These are phyloP conservation scores for Beverwykella pulmonaria DNA, from an alignment of 495 filamentous ascomycete species.

Conservation along the genomic window DNA sequence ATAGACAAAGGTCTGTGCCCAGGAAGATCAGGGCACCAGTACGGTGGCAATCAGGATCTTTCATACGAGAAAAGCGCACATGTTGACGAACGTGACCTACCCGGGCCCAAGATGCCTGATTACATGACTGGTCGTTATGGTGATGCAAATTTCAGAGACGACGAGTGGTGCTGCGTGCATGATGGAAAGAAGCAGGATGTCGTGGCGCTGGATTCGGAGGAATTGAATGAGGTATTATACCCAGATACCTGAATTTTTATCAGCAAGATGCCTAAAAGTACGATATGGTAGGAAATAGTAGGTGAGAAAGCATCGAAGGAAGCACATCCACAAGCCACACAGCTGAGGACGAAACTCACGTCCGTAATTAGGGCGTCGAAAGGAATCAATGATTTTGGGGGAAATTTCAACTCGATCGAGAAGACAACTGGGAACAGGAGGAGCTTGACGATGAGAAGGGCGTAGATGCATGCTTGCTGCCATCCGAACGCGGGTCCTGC, in stretches of 20 bases:
- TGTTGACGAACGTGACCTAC: constrained; percentile 57
- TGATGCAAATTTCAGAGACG: constrained; percentile 48
- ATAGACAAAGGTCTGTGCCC: constrained; percentile 62
- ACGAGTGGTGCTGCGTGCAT: constrained; percentile 49
- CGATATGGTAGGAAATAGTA: neutral
- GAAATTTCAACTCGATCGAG: constrained; percentile 47
- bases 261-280: constrained; percentile 29
- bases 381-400: constrained; percentile 52
- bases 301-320: constrained; percentile 20
- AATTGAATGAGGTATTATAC: constrained; percentile 54
- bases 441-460: constrained; percentile 52
- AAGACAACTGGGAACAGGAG: constrained; percentile 50
- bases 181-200: constrained; percentile 46
- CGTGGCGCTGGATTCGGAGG: constrained; percentile 43
- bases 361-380: constrained; percentile 47
- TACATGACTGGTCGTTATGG: constrained; percentile 51
- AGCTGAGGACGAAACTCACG: constrained; percentile 51
- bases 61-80: constrained; percentile 51
- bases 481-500: constrained; percentile 54
- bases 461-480: constrained; percentile 51
- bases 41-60: constrained; percentile 50
- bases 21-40: constrained; percentile 57
- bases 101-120: constrained; percentile 46
- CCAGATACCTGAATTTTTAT: constrained; percentile 47
- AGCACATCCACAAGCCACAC: constrained; percentile 54